Conservation (phyloP, 2,329 filamentous ascomycete genomes). For the Trichophyton benhamiae region DNA sequence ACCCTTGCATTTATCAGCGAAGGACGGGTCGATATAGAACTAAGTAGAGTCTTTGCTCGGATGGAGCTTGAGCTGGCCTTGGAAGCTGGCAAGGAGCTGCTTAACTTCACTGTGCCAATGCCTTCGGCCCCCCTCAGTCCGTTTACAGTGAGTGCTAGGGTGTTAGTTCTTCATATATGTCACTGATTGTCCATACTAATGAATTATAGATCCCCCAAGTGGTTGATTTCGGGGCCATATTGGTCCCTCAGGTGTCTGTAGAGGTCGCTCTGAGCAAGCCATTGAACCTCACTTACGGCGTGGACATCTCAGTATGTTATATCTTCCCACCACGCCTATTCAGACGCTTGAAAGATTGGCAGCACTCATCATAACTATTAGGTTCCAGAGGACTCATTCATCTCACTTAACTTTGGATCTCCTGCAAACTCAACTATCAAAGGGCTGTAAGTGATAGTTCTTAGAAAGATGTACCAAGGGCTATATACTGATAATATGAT, state of each 20-base stretch:
- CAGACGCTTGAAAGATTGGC: background rate
- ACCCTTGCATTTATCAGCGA: conserved; percentile 15
- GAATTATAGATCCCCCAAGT: conserved; percentile 14
- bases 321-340: no score
- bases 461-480: background rate
- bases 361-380: background rate
- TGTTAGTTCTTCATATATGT: background rate
- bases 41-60: conserved; percentile 14
- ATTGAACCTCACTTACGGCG: conserved; percentile 15
- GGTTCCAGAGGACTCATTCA: background rate
- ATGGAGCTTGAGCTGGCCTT: conserved; percentile 15
- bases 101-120: conserved; percentile 14
- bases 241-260: conserved; percentile 11
- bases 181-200: background rate
- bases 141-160: conserved; percentile 12
- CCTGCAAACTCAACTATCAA: background rate
- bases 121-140: conserved; percentile 15
- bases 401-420: background rate
- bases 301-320: conserved; percentile 14
- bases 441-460: background rate
- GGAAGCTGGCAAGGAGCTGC: conserved; percentile 6
- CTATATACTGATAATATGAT: background rate
- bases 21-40: conserved; percentile 13
- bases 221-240: conserved; percentile 14
- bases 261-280: conserved; percentile 9